A percentile compares a stretch with the other conserved stretches of the same genome.
phyloP scores from a whole-genome alignment of 2,329 filamentous ascomycete species.

The Uncinocarpus reesii region DNA sequence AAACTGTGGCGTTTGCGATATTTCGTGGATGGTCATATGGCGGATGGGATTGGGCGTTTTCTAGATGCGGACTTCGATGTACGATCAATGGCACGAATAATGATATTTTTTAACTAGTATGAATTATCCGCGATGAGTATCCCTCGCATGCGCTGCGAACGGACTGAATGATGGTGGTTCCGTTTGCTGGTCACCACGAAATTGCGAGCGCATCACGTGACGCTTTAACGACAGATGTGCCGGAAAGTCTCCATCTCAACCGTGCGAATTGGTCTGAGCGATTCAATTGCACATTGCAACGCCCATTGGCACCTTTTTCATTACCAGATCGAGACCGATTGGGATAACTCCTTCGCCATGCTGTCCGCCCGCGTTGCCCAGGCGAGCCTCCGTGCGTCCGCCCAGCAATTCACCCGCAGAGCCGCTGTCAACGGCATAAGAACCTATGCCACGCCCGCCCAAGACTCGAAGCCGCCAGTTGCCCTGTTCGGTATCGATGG shows the following conservation, averaged over 20 bases:
- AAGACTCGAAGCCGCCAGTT: conserved; percentile 71
- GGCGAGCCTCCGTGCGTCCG: conserved; percentile 47
- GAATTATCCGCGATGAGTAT: conserved; percentile 1
- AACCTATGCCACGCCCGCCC: conserved; percentile 58
- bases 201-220: conserved; percentile 7
- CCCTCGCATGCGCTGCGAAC: neutral
- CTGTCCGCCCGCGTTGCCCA: conserved; percentile 47
- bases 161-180: neutral
- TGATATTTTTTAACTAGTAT: conserved; percentile 10
- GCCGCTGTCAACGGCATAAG: conserved; percentile 45
- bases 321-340: conserved; percentile 8
- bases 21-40: neutral
- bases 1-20: conserved; percentile 4
- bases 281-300: conserved; percentile 11
- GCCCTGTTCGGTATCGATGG: conserved; percentile 92
- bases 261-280: conserved; percentile 8
- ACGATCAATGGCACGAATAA: conserved; percentile 9
- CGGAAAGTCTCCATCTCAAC: conserved; percentile 13
- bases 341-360: conserved; percentile 35
- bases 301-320: conserved; percentile 10
- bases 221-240: conserved; percentile 7
- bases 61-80: conserved; percentile 10
- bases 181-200: neutral
- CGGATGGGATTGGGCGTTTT: conserved; percentile 5
- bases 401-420: conserved; percentile 36